Conservation (phyloP, 75 land plant species). For the Isoetes taiwanensis region DNA sequence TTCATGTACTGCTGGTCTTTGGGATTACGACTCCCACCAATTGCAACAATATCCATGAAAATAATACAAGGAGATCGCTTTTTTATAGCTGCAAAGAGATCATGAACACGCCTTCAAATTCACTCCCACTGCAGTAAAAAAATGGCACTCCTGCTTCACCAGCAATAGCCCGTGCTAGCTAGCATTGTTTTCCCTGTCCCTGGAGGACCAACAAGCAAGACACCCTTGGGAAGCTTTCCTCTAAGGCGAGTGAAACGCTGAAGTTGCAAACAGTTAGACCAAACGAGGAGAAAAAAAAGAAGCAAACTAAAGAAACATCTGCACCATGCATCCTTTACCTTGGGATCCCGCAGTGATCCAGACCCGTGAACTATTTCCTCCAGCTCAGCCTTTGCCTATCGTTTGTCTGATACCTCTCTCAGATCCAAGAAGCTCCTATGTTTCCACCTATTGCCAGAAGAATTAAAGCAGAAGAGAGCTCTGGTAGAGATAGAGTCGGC, state of each 20-base stretch:
- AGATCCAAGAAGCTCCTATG: no score
- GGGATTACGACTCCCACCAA: constrained; percentile 12
- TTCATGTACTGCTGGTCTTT: constrained; percentile 16
- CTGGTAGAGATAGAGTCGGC: no score
- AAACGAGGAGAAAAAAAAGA: no score
- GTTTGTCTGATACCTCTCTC: no score
- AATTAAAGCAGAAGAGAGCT: no score
- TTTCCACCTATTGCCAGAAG: no score
- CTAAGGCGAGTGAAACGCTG: constrained; percentile 6
- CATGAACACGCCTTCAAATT: constrained; percentile 6
- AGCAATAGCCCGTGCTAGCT: constrained; percentile 2
- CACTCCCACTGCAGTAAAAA: constrained; percentile 3
- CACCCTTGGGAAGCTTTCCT: constrained; percentile 5
- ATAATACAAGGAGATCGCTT: constrained; percentile 11
- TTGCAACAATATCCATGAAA: constrained; percentile 21
- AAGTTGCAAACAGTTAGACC: no score
- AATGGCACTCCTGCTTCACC: constrained; percentile 8
- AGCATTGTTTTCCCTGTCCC: constrained; percentile 8
- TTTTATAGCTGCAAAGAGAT: constrained; percentile 12
- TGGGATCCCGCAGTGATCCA: no score
- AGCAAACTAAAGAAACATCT: no score
- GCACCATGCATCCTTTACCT: no score
- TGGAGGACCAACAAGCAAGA: not conserved
- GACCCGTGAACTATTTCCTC: no score
- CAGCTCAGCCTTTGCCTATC: no score